Percentiles rank a stretch among this genome's conserved stretches.
Evolutionary conservation across 2,329 filamentous ascomycete genomes (phyloP).

Genomic region (Trichoderma hamatum): DNA sequence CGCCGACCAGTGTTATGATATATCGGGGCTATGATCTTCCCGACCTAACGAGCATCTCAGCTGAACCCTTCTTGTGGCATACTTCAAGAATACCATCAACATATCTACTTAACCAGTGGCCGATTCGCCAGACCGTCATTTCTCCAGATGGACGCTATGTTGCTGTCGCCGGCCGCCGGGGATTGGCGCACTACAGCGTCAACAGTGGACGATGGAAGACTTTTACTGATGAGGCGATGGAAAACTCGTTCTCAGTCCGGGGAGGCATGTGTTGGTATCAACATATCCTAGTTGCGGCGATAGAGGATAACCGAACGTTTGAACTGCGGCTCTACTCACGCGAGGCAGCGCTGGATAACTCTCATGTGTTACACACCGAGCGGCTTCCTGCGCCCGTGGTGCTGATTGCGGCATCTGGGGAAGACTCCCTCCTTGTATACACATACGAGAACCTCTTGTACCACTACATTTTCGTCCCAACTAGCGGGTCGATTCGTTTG

Average conservation of each 20-base stretch:
- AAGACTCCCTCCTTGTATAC: constrained; percentile 94
- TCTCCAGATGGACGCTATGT: constrained; percentile 93
- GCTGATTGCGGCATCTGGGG: constrained; percentile 82
- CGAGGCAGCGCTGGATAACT: constrained; percentile 75
- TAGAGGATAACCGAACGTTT: constrained; percentile 81
- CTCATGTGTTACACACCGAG: constrained; percentile 75
- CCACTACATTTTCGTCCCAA: constrained; percentile 84
- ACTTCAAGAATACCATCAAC: constrained; percentile 80
- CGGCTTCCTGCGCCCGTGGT: constrained; percentile 84
- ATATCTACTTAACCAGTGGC: constrained; percentile 92
- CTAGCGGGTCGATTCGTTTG: constrained; percentile 70
- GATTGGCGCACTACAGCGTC: constrained; percentile 93
- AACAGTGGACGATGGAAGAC: constrained; percentile 95
- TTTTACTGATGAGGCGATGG: constrained; percentile 77
- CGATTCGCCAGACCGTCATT: constrained; percentile 82
- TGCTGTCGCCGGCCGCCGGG: constrained; percentile 90
- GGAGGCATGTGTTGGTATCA: constrained; percentile 99
- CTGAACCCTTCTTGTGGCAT: constrained; percentile 94
- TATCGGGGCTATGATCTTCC: constrained; percentile 92
- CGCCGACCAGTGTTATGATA: constrained; percentile 83
- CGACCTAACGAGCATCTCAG: constrained; percentile 87
- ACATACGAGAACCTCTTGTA: constrained; percentile 96
- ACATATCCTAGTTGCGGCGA: constrained; percentile 88
- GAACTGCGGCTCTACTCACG: constrained; percentile 92
- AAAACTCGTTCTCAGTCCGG: constrained; percentile 88